Base-by-base conservation (phyloP, 805 yeast genomes). In the Brettanomyces sp. region DNA sequence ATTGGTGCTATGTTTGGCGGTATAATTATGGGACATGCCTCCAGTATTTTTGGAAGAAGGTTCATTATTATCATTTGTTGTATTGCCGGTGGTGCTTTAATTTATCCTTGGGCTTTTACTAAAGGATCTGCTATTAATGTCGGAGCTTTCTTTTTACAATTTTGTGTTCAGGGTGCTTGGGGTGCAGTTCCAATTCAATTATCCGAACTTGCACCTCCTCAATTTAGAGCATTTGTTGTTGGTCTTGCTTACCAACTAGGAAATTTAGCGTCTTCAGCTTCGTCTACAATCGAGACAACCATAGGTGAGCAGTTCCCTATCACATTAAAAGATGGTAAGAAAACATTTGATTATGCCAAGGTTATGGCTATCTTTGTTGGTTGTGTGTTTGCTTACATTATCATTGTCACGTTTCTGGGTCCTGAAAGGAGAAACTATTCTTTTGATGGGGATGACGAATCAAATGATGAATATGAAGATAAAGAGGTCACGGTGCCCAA, bases 281-380 rank as follows among this genome's bases (percentile, higher is more conserved):
- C 82, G 1, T 76, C 84, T 0, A 80, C 86, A 12, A 80, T 80
- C 50, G 85, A 80, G 62, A 65, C 81, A 30, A 76, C 77, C 18
- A 72, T 80, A 49, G 85, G 85, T 48, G 76, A 73, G 51, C 51
- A 66, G 38, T 80, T 78, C 66, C 77, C 77, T 48, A 45, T 70
- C 5, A 51, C 54, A n/a, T 58, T 61, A 49, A 47, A 49, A 3
- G 42, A 52, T 24, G 70, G 73, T 46, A 54, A 55, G 21, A 44
- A 32, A 12, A 46, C 60, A 35, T 74, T 66, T 51, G 69, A 80
- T 54, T 80, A 80, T 52, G 77, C 77, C 2, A 75, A 68, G 50
- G 81, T 77, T 23, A 80, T 80, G 85, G 74, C 82, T 9, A 80
- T 80, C 45, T 79, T 80, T 58, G 70, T 79, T 64, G 85, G 82